Evolutionary conservation across 192 early-diverging fungal species (phyloP).

Genomic region (Coemansia aciculifera): DNA sequence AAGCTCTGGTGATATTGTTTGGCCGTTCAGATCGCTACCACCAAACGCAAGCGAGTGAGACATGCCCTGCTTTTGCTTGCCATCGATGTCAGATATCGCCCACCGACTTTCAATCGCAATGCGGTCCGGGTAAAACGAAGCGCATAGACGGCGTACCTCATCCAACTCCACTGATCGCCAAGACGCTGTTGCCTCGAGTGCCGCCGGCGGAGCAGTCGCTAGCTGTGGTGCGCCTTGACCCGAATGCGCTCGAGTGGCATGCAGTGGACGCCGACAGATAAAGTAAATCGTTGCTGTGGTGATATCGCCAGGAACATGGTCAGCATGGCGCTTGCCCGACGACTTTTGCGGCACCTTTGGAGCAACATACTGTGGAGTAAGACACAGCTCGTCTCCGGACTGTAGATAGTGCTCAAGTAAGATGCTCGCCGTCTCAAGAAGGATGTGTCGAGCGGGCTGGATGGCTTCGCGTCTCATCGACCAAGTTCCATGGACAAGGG

Average conservation of each 20-base stretch:
- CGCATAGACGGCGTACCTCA: neutral
- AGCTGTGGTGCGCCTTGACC: neutral
- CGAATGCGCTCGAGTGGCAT: neutral
- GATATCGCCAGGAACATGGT: neutral
- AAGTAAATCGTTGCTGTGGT: conserved; percentile 16
- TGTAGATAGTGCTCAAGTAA: conserved; percentile 36
- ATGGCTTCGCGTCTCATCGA: conserved; percentile 1
- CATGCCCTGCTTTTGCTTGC: neutral
- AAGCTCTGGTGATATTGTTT: neutral
- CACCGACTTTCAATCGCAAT: conserved; percentile 5
- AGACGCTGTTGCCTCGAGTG: neutral
- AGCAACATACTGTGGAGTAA: conserved; percentile 14
- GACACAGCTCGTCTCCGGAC: conserved; percentile 21
- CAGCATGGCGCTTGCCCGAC: neutral
- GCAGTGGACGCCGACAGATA: conserved; percentile 7
- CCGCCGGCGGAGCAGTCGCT: neutral
- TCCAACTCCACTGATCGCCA: neutral
- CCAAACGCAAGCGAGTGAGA: neutral
- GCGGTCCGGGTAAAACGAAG: neutral
- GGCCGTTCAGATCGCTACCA: conserved; percentile 6
- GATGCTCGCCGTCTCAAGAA: conserved; percentile 25
- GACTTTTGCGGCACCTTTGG: neutral
- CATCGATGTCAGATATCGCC: neutral
- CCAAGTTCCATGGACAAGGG: conserved; percentile 23
- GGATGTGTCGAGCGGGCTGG: conserved; percentile 23